Evolutionary conservation across 371 early-diverging fungal species (phyloP).

Genomic region (Actinomucor elegans): DNA sequence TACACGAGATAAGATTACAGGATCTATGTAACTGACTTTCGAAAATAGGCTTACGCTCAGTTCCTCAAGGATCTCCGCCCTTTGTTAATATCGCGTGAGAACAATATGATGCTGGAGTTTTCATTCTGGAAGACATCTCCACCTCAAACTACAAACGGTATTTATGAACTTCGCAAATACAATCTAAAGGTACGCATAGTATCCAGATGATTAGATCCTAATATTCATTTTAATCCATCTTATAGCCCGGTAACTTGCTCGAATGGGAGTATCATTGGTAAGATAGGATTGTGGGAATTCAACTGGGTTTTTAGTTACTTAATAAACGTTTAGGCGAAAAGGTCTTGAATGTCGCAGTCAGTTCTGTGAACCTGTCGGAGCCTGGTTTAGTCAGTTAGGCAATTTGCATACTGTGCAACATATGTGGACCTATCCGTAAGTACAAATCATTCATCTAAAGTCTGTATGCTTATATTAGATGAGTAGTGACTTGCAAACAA

Average conservation of each 20-base stretch:
- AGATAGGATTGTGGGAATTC: background rate
- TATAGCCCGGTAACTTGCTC: constrained; percentile 81
- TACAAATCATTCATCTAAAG: constrained; percentile 65
- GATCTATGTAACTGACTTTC: background rate
- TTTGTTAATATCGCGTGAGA: constrained; percentile 72
- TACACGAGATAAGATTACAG: background rate
- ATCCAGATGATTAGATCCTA: background rate
- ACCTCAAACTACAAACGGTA: constrained; percentile 72
- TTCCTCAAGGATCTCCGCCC: constrained; percentile 69
- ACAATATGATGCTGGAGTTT: constrained; percentile 90
- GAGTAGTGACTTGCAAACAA: constrained; percentile 79
- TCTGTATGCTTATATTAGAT: background rate
- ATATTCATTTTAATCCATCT: background rate
- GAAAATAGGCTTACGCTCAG: constrained; percentile 27
- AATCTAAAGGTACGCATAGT: constrained; percentile 58
- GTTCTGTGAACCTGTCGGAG: constrained; percentile 90
- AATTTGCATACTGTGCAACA: constrained; percentile 88
- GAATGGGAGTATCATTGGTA: constrained; percentile 93
- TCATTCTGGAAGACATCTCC: constrained; percentile 88
- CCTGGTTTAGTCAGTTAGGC: constrained; percentile 95
- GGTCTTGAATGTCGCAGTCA: constrained; percentile 87
- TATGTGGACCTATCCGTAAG: constrained; percentile 89
- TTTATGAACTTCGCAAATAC: constrained; percentile 92
- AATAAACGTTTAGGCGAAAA: constrained; percentile 46
- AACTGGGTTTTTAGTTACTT: background rate